Evolutionary conservation across 1,284 basidiomycete species (phyloP), one percentile per base, ranked within the genome.

Genomic region (Trametes hirsuta): DNA sequence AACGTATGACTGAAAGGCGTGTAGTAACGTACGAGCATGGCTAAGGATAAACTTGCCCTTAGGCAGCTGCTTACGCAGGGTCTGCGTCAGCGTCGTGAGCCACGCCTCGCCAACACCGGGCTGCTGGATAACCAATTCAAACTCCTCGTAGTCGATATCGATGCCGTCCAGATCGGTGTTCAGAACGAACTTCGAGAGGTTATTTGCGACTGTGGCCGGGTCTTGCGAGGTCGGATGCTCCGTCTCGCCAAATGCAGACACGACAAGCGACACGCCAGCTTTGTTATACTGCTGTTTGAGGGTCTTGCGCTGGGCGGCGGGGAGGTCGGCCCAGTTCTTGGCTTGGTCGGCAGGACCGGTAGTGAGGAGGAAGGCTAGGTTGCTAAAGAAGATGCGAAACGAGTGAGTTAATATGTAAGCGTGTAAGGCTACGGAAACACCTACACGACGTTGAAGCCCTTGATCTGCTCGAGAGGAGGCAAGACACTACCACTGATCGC

Each of bases 141-240:
- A 77, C 66, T 84, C 82, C 70, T 85, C 83, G 55, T 81, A 85
- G 69, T 86, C 83, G 44, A 86, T 76, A 54, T 85, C 84, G 44
- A 86, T 72, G 37, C 84, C 85, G 63, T 86, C 79, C n/a, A 87
- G 68, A 21, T 76, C 73, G 25, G 47, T 50, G 42, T 36, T 55
- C 22, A 61, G 63, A 18, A 61, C 57, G 61, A 80, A 81, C 48
- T 80, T 55, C 53, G 80, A 80, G 72, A 84, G 75, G 4, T 70
- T 76, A 60, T 80, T 74, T 0, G 84, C 83, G 15, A 75, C 73
- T 14, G 53, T 63, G 37, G 74, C 68, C 34, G 81, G 71, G 59
- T 83, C 73, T 0, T 72, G 71, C 3, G 77, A 73, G 8, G 83
- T 84, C 4, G 85, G 85, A 1, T 71, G 70, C 46, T 84, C 81